Evolutionary conservation across 2,329 filamentous ascomycete species (phyloP).

Genomic region (Colletotrichum euphorbiae): DNA sequence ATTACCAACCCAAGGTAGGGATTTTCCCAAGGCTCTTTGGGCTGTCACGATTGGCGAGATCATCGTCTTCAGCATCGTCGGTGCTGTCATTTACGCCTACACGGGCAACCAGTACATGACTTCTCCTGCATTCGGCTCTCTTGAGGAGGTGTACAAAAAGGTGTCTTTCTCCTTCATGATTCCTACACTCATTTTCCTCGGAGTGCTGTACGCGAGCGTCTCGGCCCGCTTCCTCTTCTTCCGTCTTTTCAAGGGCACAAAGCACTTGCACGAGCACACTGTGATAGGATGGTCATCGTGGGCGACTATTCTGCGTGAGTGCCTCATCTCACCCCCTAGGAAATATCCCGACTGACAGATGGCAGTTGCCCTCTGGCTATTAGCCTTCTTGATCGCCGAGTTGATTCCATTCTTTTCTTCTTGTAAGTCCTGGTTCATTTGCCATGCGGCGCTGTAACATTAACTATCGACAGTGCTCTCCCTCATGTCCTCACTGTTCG

Average conservation of each 20-base stretch:
- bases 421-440: conserved; percentile 53
- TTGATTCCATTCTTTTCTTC: conserved; percentile 95
- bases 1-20: conserved; percentile 54
- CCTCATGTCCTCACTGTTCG: conserved; percentile 88
- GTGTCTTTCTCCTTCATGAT: conserved; percentile 95
- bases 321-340: neutral
- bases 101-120: conserved; percentile 92
- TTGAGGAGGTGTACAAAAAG: conserved; percentile 85
- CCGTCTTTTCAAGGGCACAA: conserved; percentile 81
- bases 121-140: conserved; percentile 85
- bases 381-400: conserved; percentile 92
- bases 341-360: conserved; percentile 17
- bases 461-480: conserved; percentile 64
- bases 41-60: conserved; percentile 90
- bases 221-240: conserved; percentile 93
- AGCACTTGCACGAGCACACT: conserved; percentile 84
- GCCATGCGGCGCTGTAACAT: conserved; percentile 40
- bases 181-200: conserved; percentile 91
- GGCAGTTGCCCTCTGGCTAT: conserved; percentile 76
- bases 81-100: conserved; percentile 85
- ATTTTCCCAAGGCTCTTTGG: conserved; percentile 95
- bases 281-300: conserved; percentile 83
- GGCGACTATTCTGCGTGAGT: conserved; percentile 75
- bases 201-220: conserved; percentile 90
- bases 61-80: conserved; percentile 86